Base-by-base conservation (phyloP, 228 moss, liverwort and hornwort species). In the Sphagnum fallax region DNA sequence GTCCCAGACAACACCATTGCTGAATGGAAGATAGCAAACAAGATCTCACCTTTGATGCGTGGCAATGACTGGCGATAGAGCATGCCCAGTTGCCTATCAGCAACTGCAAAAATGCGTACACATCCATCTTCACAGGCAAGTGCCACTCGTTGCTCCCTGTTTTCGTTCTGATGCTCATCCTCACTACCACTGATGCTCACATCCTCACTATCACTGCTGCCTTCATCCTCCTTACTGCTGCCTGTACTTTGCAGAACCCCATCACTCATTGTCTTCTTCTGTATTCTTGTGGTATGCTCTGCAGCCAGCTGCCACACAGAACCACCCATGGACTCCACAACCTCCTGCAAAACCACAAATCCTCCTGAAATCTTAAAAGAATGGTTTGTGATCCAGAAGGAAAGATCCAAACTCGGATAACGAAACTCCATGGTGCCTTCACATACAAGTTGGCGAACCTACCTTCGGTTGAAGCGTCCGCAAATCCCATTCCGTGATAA, bases 61-160 rank as follows among this genome's bases (percentile, higher is more conserved):
- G 98, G 98, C 72, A 93, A 98, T 16, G 88, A 77, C 73, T 80
- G 80, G 65, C 82, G 82, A 76, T 98, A 98, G 9, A 81, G 57
- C 82, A 94, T 75, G 55, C 98, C 98, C 18, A 84, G 55, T 11
- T 84, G 71, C 55, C 79, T 63, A 70, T 82, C 68, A 65, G 73
- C 65, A 74, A 90, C 90, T 68, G 89, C 83, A 69, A 98, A 98
- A 48, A 98, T 62, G 66, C 93, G 90, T 59, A 92, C 83, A 63
- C 89, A 89, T 16, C 98, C 98, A 75, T 98, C 98, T 69, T 94
- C 98, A 76, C 98, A 98, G 60, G 83, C 98, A 51, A 93, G 77
- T 32, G 92, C 98, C 64, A 98, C 87, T 69, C 91, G 85, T 74
- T 92, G 94, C 10, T 91, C 87, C 47, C 59, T 74, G 6, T 71